phyloP scores from a whole-genome alignment of 2,329 filamentous ascomycete genomes.

The Xylariaceae sp. region DNA sequence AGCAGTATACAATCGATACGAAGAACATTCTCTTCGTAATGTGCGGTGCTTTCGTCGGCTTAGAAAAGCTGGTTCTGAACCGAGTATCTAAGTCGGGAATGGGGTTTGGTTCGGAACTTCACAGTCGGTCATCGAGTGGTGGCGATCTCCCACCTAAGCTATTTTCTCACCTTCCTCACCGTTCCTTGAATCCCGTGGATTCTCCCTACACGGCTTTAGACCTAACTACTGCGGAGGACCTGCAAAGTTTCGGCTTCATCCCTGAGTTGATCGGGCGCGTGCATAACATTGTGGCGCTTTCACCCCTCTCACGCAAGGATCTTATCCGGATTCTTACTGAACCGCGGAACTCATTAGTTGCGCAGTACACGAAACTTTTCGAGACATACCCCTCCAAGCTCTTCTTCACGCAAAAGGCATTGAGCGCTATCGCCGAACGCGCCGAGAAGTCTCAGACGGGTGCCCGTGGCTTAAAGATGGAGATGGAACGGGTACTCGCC shows the following conservation, averaged over 20 bases:
- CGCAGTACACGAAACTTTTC: constrained; percentile 86
- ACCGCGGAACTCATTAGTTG: constrained; percentile 79
- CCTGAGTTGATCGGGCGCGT: constrained; percentile 94
- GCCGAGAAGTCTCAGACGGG: constrained; percentile 64
- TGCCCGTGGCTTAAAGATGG: constrained; percentile 70
- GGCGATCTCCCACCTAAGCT: constrained; percentile 59
- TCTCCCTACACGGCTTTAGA: constrained; percentile 57
- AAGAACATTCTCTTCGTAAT: constrained; percentile 97
- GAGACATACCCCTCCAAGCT: constrained; percentile 72
- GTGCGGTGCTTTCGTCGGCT: constrained; percentile 87
- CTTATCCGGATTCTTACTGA: constrained; percentile 88
- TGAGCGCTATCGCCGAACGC: constrained; percentile 72
- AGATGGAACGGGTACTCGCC: constrained; percentile 71
- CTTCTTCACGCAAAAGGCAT: constrained; percentile 73
- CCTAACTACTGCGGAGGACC: constrained; percentile 66
- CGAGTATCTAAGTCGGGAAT: constrained; percentile 82
- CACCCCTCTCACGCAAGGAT: constrained; percentile 61
- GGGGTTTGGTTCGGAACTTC: constrained; percentile 83
- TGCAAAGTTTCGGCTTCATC: constrained; percentile 85
- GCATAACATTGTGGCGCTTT: constrained; percentile 81
- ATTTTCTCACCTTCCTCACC: constrained; percentile 53
- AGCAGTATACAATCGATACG: constrained; percentile 74
- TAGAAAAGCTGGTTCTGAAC: constrained; percentile 81
- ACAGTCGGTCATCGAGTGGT: constrained; percentile 45
- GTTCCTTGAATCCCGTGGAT: constrained; percentile 34